Conservation (phyloP, 257 asterid species). For the Scutellaria minor region DNA sequence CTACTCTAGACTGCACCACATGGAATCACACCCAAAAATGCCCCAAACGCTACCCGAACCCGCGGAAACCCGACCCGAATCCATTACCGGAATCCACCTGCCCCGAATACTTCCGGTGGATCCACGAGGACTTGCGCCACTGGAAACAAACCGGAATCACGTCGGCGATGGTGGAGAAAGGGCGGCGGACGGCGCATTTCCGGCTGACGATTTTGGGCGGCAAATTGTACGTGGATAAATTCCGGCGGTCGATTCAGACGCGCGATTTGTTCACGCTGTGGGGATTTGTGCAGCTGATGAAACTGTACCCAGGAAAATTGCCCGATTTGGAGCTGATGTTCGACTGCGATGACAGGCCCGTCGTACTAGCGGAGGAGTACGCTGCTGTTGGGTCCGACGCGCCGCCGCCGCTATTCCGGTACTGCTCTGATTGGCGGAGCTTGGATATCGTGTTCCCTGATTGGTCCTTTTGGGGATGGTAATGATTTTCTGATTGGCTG, state of each 20-base stretch:
- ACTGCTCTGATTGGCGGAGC: slow-evolving; percentile 75
- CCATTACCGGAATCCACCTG: slow-evolving; percentile 45
- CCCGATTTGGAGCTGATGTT: slow-evolving; percentile 81
- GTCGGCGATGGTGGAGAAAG: slow-evolving; percentile 54
- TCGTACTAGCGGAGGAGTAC: slow-evolving; percentile 37
- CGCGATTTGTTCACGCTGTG: slow-evolving; percentile 66
- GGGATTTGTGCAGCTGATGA: slow-evolving; percentile 67
- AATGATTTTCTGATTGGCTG: slow-evolving; percentile 20
- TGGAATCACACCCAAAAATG: slow-evolving; percentile 61
- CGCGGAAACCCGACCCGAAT: slow-evolving; percentile 23
- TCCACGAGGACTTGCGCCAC: slow-evolving; percentile 63
- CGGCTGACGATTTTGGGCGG: slow-evolving; percentile 56
- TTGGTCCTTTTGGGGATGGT: slow-evolving; percentile 99
- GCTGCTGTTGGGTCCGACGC: slow-evolving; percentile 40
- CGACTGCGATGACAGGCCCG: slow-evolving; percentile 65
- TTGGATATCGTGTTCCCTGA: slow-evolving; percentile 95
- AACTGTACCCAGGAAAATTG: slow-evolving; percentile 62
- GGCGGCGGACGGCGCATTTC: slow-evolving; percentile 61
- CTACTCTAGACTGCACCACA: slow-evolving; percentile 51
- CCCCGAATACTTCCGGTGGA: slow-evolving; percentile 81
- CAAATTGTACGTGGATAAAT: slow-evolving; percentile 61
- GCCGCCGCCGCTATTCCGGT: slow-evolving; percentile 79
- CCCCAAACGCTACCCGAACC: slow-evolving; percentile 49
- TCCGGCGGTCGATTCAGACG: slow-evolving; percentile 63
- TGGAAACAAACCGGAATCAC: slow-evolving; percentile 64